These are phyloP conservation scores for Begonia fuchsioides DNA, from an alignment of 306 rosid species.

Conservation along the genomic window DNA sequence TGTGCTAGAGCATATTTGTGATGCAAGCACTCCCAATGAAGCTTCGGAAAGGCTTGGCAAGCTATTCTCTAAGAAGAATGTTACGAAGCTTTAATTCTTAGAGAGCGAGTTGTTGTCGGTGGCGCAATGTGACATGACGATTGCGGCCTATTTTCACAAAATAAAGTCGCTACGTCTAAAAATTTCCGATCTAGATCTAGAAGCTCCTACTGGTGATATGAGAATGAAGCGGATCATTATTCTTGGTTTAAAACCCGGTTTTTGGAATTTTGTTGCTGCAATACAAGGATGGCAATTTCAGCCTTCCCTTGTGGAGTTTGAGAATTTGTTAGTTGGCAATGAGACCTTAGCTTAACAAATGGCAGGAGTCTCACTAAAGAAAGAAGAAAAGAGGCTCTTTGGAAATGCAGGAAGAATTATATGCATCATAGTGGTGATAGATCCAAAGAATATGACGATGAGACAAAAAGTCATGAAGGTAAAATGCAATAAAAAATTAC, in stretches of 20 bases:
- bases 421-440: not conserved
- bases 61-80: conserved; percentile 1
- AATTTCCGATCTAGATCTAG: conserved; percentile 7
- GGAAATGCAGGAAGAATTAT: conserved; percentile 1
- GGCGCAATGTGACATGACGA: conserved; percentile 3
- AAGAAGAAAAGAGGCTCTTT: conserved; percentile 5
- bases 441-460: conserved; percentile 1
- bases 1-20: conserved; percentile 1
- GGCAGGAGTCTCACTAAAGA: conserved; percentile 1
- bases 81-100: not conserved
- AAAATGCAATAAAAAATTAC: too few species aligned
- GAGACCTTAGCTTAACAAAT: not conserved
- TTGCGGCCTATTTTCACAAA: not conserved
- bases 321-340: not conserved
- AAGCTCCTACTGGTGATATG: not conserved
- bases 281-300: not conserved
- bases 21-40: conserved; percentile 2
- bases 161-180: not conserved
- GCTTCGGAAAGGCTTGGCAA: conserved; percentile 2
- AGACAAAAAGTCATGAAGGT: not conserved
- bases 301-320: not conserved
- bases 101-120: not conserved
- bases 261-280: not conserved
- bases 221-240: not conserved
- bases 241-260: too few species aligned